Evolutionary conservation across 1,284 basidiomycete species (phyloP).

Genomic region (Kalmanozyma brasiliensis): DNA sequence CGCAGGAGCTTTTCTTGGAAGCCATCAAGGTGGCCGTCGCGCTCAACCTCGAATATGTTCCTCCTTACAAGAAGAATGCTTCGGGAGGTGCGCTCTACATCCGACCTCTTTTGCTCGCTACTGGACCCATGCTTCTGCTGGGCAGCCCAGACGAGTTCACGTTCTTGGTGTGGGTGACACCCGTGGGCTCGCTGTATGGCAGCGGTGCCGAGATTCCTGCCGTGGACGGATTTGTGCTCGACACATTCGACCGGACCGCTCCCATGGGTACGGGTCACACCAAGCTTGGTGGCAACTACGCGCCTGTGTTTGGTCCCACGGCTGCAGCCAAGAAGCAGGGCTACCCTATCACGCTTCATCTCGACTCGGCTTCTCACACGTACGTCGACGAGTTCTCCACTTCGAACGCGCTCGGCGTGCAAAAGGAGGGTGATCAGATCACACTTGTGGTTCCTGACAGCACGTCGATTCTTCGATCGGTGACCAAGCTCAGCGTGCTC

Average conservation of each 20-base stretch:
- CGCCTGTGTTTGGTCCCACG: slow-evolving; percentile 63
- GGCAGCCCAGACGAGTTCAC: slow-evolving; percentile 65
- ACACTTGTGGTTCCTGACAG: slow-evolving; percentile 53
- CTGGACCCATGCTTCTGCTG: slow-evolving; percentile 63
- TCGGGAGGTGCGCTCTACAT: slow-evolving; percentile 61
- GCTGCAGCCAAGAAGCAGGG: slow-evolving; percentile 65
- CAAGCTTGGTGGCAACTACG: slow-evolving; percentile 68
- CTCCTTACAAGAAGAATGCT: slow-evolving; percentile 62
- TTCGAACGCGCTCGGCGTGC: slow-evolving; percentile 66
- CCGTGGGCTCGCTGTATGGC: slow-evolving; percentile 67
- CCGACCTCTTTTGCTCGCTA: slow-evolving; percentile 63
- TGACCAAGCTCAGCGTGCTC: slow-evolving; percentile 56
- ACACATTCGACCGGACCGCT: slow-evolving; percentile 67
- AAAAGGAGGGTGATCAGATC: slow-evolving; percentile 30
- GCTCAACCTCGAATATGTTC: slow-evolving; percentile 67
- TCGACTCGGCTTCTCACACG: slow-evolving; percentile 60
- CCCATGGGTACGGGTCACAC: slow-evolving; percentile 63
- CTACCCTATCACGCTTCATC: slow-evolving; percentile 67
- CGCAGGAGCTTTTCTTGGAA: slow-evolving; percentile 58
- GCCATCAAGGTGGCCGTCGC: slow-evolving; percentile 63
- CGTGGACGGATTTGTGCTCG: slow-evolving; percentile 66
- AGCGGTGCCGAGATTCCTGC: slow-evolving; percentile 62
- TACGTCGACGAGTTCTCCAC: slow-evolving; percentile 68
- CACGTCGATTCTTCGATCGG: slow-evolving; percentile 51
- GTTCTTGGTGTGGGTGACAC: slow-evolving; percentile 68